These are phyloP conservation scores for Thielaviopsis populi DNA, from an alignment of 2,329 filamentous ascomycete genomes.

Conservation along the genomic window DNA sequence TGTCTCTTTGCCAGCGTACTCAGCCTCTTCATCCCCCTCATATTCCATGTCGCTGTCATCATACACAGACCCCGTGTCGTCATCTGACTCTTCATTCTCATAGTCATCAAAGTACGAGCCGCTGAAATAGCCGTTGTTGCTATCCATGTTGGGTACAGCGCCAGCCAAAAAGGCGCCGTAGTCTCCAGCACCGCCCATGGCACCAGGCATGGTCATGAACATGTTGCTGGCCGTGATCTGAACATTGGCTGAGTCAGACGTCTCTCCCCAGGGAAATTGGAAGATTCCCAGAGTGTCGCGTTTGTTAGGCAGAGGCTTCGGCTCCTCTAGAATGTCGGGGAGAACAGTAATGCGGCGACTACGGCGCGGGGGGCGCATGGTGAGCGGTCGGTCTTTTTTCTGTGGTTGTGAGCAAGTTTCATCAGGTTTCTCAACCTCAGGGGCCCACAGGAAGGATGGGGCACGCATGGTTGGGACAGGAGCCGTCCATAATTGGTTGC, in stretches of 20 bases:
- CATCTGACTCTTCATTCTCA: conserved; percentile 34
- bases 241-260: conserved; percentile 39
- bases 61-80: conserved; percentile 25
- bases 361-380: conserved; percentile 38
- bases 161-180: conserved; percentile 24
- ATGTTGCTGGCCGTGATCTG: conserved; percentile 25
- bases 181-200: conserved; percentile 29
- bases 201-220: conserved; percentile 36
- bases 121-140: conserved; percentile 23
- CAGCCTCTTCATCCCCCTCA: conserved; percentile 24
- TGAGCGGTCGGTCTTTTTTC: conserved; percentile 29
- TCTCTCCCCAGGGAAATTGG: conserved; percentile 52
- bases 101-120: conserved; percentile 47
- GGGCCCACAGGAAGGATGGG: conserved; percentile 23
- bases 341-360: conserved; percentile 43
- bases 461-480: conserved; percentile 3
- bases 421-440: neutral
- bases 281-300: conserved; percentile 47
- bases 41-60: conserved; percentile 17
- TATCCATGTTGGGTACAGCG: conserved; percentile 24
- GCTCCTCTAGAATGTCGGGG: conserved; percentile 49
- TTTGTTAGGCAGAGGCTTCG: conserved; percentile 42
- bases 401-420: conserved; percentile 9
- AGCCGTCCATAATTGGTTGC: conserved; percentile 27
- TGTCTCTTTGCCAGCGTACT: conserved; percentile 24